phyloP scores from a whole-genome alignment of 208 protist species.

The Sergeia podlipaevii region DNA sequence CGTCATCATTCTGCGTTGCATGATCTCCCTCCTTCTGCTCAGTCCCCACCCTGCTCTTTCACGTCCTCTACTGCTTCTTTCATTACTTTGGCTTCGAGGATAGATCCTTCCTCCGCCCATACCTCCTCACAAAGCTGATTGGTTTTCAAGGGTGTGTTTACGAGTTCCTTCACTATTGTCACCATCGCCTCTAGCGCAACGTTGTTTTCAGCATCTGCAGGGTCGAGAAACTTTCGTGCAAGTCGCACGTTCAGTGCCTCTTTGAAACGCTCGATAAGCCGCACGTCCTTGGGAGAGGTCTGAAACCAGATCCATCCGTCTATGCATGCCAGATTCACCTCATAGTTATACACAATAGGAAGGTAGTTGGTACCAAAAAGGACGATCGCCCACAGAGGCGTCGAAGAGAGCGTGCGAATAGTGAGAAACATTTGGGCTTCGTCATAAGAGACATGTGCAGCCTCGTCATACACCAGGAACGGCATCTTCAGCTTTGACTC shows the following conservation, averaged over 20 bases:
- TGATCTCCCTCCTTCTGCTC: too few species aligned
- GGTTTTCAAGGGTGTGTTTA: conserved; percentile 41
- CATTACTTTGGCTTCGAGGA: conserved; percentile 28
- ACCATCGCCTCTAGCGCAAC: conserved; percentile 45
- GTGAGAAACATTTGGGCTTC: conserved; percentile 24
- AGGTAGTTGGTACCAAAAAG: conserved; percentile 50
- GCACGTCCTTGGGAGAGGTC: conserved; percentile 35
- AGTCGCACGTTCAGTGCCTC: conserved; percentile 42
- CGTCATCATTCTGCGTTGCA: too few species aligned
- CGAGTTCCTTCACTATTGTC: conserved; percentile 55
- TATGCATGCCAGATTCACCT: conserved; percentile 54
- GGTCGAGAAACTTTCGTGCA: conserved; percentile 47
- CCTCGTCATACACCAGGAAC: conserved; percentile 73
- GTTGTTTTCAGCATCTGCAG: conserved; percentile 60
- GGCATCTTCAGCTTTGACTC: conserved; percentile 35
- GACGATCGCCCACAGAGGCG: conserved; percentile 72
- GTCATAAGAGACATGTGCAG: conserved; percentile 26
- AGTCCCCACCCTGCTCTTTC: too few species aligned
- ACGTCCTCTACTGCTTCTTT: conserved; percentile 3
- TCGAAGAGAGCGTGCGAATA: conserved; percentile 35
- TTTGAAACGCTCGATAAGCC: conserved; percentile 62
- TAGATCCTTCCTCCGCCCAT: conserved; percentile 56
- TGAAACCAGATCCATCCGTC: conserved; percentile 83
- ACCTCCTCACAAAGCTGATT: conserved; percentile 25
- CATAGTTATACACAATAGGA: conserved; percentile 41